Evolutionary conservation across 176 grass and related monocot species (phyloP), one percentile per base, ranked within the genome.

Genomic region (Rhynchospora tenuis): DNA sequence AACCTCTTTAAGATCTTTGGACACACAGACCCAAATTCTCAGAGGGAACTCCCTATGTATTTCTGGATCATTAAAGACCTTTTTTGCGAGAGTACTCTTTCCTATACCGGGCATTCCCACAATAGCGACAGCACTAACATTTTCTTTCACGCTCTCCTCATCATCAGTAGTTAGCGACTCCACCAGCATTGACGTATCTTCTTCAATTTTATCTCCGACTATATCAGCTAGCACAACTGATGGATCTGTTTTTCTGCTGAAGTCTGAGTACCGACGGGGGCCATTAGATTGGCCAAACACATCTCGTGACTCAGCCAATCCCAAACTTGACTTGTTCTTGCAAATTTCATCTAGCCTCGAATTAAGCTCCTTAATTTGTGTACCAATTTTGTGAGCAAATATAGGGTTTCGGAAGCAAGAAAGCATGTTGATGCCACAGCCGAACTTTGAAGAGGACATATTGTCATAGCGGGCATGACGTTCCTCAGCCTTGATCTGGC

Each of bases 71-170:
- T 80, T 82, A 5, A 81, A 84, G 2, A 91, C 61, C 5, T 84
- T 84, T 9, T 81, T 22, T 0, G 90, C 90, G 0, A 92, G 84
- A 13, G 90, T 92, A 1, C 81, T 92, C 81, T 89, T 92, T 1
- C 90, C 90, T 0, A 91, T 88, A 3, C 86, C 86, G 0, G 86
- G 70, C 7, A 84, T 19, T 4, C 86, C 90, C 14, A 71, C 65
- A 27, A 91, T 60, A 0, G 84, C 72, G 0, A 86, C 29, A 16
- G 86, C 6, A 6, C 38, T n/a, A 10, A 84, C 9, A 62, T 60
- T 24, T 23, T 6, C 7, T n/a, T 19, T 29, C 58, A 44, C 28
- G 28, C 10, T 3, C 12, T 29, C 54, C 1, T 20, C 26, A 8
- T 7, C 26, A 4, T 82, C 3, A 20, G 62, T 33, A 7, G 9